Conservation (phyloP, 768 basidiomycete species). For the Amanita polypyramis region DNA sequence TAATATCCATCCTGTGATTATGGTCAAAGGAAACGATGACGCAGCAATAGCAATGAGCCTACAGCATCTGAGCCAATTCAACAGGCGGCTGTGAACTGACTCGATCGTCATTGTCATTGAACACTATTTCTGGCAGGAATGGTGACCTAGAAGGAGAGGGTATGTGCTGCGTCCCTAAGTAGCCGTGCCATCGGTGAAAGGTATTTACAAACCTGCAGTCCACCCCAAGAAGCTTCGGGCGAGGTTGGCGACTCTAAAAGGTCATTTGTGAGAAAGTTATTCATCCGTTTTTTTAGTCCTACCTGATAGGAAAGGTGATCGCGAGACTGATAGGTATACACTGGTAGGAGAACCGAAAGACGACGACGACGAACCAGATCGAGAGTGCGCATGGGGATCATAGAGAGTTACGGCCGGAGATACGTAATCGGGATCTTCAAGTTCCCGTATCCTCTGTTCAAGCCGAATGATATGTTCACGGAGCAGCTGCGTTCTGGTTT, state of each 20-base stretch:
- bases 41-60: slow-evolving; percentile 16
- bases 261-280: not conserved
- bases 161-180: slow-evolving; percentile 21
- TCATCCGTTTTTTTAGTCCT: slow-evolving; percentile 10
- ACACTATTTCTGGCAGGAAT: slow-evolving; percentile 34
- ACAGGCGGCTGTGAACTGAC: slow-evolving; percentile 36
- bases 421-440: slow-evolving; percentile 65
- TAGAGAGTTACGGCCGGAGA: slow-evolving; percentile 61
- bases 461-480: slow-evolving; percentile 69
- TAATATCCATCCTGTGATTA: slow-evolving; percentile 55
- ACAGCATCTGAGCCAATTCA: slow-evolving; percentile 63
- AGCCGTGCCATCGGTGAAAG: not conserved
- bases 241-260: slow-evolving; percentile 34
- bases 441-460: slow-evolving; percentile 60
- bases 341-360: slow-evolving; percentile 45
- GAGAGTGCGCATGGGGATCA: slow-evolving; percentile 49
- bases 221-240: slow-evolving; percentile 40
- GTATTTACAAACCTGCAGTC: not conserved
- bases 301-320: slow-evolving; percentile 53
- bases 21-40: slow-evolving; percentile 10
- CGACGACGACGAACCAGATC: slow-evolving; percentile 46
- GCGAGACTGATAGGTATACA: slow-evolving; percentile 39
- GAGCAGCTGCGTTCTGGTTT: slow-evolving; percentile 70
- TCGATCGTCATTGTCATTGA: slow-evolving; percentile 44
- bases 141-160: slow-evolving; percentile 44